Evolutionary conservation across 2,329 filamentous ascomycete species (phyloP).

Genomic region (Rutstroemia sp.): DNA sequence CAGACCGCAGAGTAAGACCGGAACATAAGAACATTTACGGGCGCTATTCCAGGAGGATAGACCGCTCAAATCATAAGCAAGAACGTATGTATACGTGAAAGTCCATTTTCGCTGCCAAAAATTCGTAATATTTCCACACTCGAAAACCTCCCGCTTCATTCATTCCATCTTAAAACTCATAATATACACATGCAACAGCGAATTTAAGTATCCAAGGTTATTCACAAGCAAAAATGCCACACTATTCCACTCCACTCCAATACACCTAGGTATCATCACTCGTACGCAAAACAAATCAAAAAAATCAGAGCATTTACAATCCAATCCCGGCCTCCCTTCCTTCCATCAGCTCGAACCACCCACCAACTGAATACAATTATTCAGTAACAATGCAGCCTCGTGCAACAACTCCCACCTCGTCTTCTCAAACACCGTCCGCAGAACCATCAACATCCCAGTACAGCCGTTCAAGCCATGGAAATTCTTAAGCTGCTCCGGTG

Average conservation of each 20-base stretch:
- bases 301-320: neutral
- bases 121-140: neutral
- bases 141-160: neutral
- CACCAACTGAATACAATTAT: conserved; percentile 63
- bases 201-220: neutral
- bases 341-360: conserved; percentile 2
- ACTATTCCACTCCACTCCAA: too few species aligned
- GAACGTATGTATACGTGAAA: too few species aligned
- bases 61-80: too few species aligned
- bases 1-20: too few species aligned
- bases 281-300: too few species aligned
- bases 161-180: neutral
- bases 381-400: conserved; percentile 74
- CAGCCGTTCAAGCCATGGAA: conserved; percentile 75
- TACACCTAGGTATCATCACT: too few species aligned
- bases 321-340: neutral
- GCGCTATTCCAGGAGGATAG: too few species aligned
- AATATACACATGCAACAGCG: neutral
- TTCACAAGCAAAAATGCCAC: too few species aligned
- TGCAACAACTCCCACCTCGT: conserved; percentile 88
- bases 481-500: conserved; percentile 69
- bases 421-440: conserved; percentile 73
- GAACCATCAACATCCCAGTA: conserved; percentile 70
- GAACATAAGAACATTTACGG: too few species aligned
- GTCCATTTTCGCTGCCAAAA: neutral